These are phyloP conservation scores for Globisporangium heterothallicum DNA, from an alignment of 352 stramenopile species.

Conservation along the genomic window DNA sequence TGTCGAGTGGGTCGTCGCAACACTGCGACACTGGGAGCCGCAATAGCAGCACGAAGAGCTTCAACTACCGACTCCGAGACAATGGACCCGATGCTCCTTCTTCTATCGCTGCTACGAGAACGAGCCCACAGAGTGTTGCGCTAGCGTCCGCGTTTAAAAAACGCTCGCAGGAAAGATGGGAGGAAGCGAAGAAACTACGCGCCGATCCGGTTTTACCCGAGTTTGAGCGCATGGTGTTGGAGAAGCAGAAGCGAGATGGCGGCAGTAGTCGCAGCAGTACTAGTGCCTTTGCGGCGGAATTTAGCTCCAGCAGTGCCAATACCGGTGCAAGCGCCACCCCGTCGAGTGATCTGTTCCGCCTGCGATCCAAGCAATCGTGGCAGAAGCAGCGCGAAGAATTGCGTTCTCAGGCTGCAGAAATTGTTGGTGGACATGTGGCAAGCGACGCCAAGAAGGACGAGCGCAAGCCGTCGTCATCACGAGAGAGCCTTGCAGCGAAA, in stretches of 20 bases:
- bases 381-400: constrained; percentile 45
- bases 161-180: constrained; percentile 37
- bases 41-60: constrained; percentile 13
- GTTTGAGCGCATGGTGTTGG: constrained; percentile 20
- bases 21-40: neutral
- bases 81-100: neutral
- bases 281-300: constrained; percentile 7
- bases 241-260: constrained; percentile 16
- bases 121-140: constrained; percentile 23
- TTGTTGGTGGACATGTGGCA: constrained; percentile 2
- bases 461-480: neutral
- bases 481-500: constrained; percentile 33
- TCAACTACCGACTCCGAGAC: constrained; percentile 1
- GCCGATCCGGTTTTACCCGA: constrained; percentile 35
- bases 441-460: neutral
- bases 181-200: constrained; percentile 37
- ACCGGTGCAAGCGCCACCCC: constrained; percentile 2
- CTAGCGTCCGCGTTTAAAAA: constrained; percentile 41
- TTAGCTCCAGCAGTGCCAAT: constrained; percentile 6
- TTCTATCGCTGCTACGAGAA: too few species aligned
- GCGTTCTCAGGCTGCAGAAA: constrained; percentile 21
- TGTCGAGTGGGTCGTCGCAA: too few species aligned
- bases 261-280: constrained; percentile 1
- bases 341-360: constrained; percentile 27
- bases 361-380: constrained; percentile 62